These are phyloP conservation scores for Solanum chiquidenum DNA, from an alignment of 257 asterid species.

Conservation along the genomic window DNA sequence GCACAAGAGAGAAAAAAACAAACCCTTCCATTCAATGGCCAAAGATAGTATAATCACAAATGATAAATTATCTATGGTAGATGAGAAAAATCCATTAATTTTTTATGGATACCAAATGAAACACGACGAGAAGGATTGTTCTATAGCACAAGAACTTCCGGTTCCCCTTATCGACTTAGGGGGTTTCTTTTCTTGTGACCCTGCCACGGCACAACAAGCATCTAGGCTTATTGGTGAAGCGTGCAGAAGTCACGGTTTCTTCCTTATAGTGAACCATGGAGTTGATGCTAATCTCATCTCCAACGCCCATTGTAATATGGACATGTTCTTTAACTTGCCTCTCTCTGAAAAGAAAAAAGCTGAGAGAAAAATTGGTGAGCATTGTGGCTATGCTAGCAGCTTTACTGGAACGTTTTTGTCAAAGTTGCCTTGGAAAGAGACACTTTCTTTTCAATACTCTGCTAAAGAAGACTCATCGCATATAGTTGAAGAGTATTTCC, in stretches of 20 bases:
- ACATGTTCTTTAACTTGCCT: background rate
- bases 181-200: slow-evolving; percentile 61
- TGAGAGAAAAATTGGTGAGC: background rate
- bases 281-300: slow-evolving; percentile 34
- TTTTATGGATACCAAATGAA: slow-evolving; percentile 41
- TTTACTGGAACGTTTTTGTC: background rate
- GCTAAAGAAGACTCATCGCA: background rate
- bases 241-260: slow-evolving; percentile 60
- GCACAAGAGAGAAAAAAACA: background rate
- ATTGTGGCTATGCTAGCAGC: background rate
- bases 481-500: background rate
- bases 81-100: background rate
- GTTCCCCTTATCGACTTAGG: slow-evolving; percentile 57
- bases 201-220: slow-evolving; percentile 24
- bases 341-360: background rate
- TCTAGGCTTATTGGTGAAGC: slow-evolving; percentile 52
- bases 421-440: background rate
- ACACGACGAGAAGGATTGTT: slow-evolving; percentile 1
- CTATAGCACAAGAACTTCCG: slow-evolving; percentile 24
- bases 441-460: background rate
- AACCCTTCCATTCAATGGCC: slow-evolving; percentile 40
- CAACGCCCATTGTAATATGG: background rate
- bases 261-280: slow-evolving; percentile 62
- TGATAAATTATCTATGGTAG: slow-evolving; percentile 7
- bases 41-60: slow-evolving; percentile 21